Evolutionary conservation across 257 asterid genomes (phyloP).

Genomic region (Solanum chiquidenum): DNA sequence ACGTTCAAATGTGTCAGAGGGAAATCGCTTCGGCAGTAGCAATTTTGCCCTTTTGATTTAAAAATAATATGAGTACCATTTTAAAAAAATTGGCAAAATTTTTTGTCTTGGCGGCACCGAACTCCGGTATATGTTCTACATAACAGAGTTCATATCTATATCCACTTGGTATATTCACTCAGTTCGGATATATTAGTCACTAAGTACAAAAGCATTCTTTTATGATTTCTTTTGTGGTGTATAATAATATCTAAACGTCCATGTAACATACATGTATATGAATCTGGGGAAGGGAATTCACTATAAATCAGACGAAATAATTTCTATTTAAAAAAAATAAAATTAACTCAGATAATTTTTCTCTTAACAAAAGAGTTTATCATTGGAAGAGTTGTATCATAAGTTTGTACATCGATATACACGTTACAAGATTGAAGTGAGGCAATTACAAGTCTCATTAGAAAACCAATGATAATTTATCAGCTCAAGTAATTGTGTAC

Average conservation of each 20-base stretch:
- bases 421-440: background rate
- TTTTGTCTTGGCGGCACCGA: no score
- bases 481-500: background rate
- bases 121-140: background rate
- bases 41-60: no score
- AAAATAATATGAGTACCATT: no score
- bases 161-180: background rate
- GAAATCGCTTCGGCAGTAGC: no score
- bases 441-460: background rate
- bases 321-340: no score
- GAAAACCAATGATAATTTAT: background rate
- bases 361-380: background rate
- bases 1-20: no score
- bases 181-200: background rate
- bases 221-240: background rate
- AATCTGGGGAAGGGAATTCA: background rate
- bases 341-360: background rate
- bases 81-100: no score
- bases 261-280: background rate
- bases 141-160: background rate
- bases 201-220: background rate
- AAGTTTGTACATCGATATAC: background rate
- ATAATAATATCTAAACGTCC: background rate
- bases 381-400: background rate
- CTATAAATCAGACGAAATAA: background rate